Evolutionary conservation across 202 grass and related monocot species (phyloP), one percentile per base, ranked within the genome.

Genomic region (Setaria italica): DNA sequence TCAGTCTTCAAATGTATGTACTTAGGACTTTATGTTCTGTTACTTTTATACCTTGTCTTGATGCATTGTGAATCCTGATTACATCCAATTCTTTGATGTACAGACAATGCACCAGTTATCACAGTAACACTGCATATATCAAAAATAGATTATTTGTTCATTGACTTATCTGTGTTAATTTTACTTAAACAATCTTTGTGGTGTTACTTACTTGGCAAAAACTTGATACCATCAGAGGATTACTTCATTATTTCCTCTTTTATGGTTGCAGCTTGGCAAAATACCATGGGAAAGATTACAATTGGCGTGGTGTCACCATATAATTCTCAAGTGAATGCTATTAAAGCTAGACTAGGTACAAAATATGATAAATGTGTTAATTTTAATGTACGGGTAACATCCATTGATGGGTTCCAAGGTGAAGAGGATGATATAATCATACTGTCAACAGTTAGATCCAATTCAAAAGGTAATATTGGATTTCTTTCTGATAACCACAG

Each of bases 401-500:
- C 57, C 9, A 29, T 29, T 25, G 57, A 60, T 29, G 57, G n/a
- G n/a, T 60, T 29, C 57, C 56, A 59, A 59, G 56, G 56, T 25
- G 56, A 59, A 25, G 56, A 57, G 19, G 6, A 59, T 11, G 56
- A 29, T 29, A 25, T 60, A 25, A 60, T 29, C 10, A 29, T 60
- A 11, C 57, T 60, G 3, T 60, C 57, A 60, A 60, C n/a, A 29
- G 57, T 60, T 60, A 25, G 57, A 60, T 60, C 57, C 57, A 60
- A 60, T 29, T 60, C 57, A 29, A 60, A 60, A 29, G n/a, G 57
- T 29, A 29, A 60, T 29, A 60, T 60, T 60, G 57, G 57, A 60
- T 60, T 60, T 60, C 57, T 60, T 60, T 60, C 57, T 25, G 57
- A 60, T 29, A 60, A 60, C 57, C 57, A 60, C 57, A 60, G 57